These are phyloP conservation scores for Ogataea pini DNA, from an alignment of 805 yeast genomes.

Conservation along the genomic window DNA sequence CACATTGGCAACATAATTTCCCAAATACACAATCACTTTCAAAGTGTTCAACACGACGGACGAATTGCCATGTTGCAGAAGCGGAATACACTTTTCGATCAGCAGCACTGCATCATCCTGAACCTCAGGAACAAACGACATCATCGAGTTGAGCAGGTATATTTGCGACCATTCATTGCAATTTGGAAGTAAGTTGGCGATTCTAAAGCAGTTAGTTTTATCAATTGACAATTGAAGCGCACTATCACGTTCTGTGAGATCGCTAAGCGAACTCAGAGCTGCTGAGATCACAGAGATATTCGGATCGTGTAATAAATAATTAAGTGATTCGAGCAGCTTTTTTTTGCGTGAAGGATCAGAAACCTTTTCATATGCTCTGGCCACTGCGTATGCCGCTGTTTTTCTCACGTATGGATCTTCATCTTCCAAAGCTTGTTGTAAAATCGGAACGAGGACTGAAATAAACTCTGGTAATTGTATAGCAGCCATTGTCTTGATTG, in stretches of 20 bases:
- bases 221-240: constrained; percentile 56
- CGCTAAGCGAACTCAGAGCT: constrained; percentile 66
- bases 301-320: constrained; percentile 54
- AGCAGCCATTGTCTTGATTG: constrained; percentile 63
- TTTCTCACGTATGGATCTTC: constrained; percentile 62
- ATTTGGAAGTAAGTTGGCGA: constrained; percentile 41
- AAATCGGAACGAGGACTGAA: constrained; percentile 43
- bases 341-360: constrained; percentile 46
- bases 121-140: constrained; percentile 69
- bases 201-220: constrained; percentile 43
- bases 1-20: constrained; percentile 66
- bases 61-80: constrained; percentile 76
- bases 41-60: constrained; percentile 78
- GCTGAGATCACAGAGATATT: constrained; percentile 66
- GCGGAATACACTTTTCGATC: constrained; percentile 66
- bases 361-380: constrained; percentile 62
- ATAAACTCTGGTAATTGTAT: constrained; percentile 56
- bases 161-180: constrained; percentile 76
- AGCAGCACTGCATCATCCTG: constrained; percentile 64
- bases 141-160: constrained; percentile 61
- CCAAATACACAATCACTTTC: constrained; percentile 67
- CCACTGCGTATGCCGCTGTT: constrained; percentile 68
- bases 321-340: constrained; percentile 50
- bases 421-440: constrained; percentile 42
- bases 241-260: constrained; percentile 58